Percentiles rank a stretch among this genome's conserved stretches.
Conservation (phyloP, 345 rosid genomes). For the Lumnitzera racemosa region DNA sequence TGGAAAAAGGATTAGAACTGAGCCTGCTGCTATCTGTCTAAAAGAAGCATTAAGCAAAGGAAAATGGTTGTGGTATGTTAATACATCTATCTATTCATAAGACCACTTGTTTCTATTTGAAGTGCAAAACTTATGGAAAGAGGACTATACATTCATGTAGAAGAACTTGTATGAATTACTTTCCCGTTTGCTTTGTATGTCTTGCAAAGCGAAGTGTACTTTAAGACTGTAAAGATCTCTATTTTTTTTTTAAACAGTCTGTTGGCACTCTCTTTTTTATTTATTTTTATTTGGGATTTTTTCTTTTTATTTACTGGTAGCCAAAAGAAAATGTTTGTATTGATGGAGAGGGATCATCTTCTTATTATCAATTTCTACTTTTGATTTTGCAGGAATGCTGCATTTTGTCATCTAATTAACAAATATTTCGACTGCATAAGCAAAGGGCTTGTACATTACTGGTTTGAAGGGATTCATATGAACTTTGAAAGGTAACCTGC, state of each 20-base stretch:
- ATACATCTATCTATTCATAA: slow-evolving; percentile 1
- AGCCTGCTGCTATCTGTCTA: slow-evolving; percentile 45
- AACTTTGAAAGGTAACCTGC: slow-evolving; percentile 66
- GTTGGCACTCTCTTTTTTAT: too few relatives aligned
- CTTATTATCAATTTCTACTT: neutral
- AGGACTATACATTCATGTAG: too few relatives aligned
- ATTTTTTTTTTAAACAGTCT: too few relatives aligned
- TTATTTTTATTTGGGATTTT: too few relatives aligned
- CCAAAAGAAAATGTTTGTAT: too few relatives aligned
- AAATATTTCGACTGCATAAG: slow-evolving; percentile 50
- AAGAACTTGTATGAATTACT: too few relatives aligned
- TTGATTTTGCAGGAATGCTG: slow-evolving; percentile 55
- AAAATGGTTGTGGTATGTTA: slow-evolving; percentile 82
- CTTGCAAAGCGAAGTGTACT: too few relatives aligned
- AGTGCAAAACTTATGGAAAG: neutral
- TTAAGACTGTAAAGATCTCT: too few relatives aligned
- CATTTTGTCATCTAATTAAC: slow-evolving; percentile 59
- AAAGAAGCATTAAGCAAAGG: slow-evolving; percentile 74
- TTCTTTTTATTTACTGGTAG: too few relatives aligned
- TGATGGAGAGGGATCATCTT: too few relatives aligned
- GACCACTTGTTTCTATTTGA: neutral
- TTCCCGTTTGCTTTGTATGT: too few relatives aligned
- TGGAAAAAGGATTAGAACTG: slow-evolving; percentile 64
- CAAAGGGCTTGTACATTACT: slow-evolving; percentile 49
- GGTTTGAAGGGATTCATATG: slow-evolving; percentile 78